Conservation (phyloP, 225 moss, liverwort and hornwort species). For the Pseudisothecium myosuroides region DNA sequence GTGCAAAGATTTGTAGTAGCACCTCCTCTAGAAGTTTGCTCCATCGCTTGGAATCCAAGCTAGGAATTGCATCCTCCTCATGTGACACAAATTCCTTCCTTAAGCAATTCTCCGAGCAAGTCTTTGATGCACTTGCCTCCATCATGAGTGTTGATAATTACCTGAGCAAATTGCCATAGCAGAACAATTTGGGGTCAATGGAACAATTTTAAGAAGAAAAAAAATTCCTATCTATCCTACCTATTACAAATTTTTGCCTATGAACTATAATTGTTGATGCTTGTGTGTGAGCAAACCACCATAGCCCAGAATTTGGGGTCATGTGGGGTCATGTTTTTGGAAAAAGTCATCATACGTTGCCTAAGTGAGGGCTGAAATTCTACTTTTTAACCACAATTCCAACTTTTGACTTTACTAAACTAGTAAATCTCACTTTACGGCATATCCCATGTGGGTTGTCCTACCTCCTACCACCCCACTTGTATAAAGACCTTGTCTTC, state of each 20-base stretch:
- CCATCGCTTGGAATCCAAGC: background rate
- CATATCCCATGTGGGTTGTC: no score
- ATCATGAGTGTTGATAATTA: background rate
- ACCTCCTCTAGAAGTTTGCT: background rate
- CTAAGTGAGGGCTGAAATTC: no score
- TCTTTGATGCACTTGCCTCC: background rate
- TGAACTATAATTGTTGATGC: background rate
- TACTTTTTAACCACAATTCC: no score
- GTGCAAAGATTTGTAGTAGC: background rate
- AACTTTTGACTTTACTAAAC: no score
- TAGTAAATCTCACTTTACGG: no score
- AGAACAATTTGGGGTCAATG: background rate
- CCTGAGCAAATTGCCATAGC: background rate
- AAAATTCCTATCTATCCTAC: no score
- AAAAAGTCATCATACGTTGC: no score
- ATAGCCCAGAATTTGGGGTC: no score
- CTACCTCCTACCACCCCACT: no score
- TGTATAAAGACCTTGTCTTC: no score
- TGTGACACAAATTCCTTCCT: background rate
- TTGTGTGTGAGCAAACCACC: background rate
- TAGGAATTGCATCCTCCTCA: accelerated
- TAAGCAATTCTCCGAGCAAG: background rate
- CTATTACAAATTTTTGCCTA: background rate
- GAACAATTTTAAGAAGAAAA: no score
- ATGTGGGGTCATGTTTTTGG: no score